Conservation (phyloP, 1,139 yeast genomes). For the Kodamaea derodonti region DNA sequence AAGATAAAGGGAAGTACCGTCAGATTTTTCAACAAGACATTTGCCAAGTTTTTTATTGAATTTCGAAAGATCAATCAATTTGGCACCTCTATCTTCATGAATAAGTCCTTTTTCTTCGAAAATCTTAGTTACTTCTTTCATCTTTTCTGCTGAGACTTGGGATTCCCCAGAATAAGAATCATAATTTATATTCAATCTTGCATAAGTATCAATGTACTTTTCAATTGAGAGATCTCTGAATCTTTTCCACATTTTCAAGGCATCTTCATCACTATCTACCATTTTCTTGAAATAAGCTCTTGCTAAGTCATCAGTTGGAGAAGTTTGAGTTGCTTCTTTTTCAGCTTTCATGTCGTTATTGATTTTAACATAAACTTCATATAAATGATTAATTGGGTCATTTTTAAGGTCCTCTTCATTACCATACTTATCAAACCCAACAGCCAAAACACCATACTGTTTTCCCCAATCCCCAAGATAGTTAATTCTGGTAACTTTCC, state of each 20-base stretch:
- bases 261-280: conserved; percentile 90
- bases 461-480: conserved; percentile 99
- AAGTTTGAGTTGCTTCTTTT: conserved; percentile 38
- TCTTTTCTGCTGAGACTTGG: conserved; percentile 73
- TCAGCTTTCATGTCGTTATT: conserved; percentile 77
- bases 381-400: conserved; percentile 93
- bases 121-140: conserved; percentile 61
- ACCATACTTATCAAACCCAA: conserved; percentile 87
- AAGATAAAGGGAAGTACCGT: conserved; percentile 91
- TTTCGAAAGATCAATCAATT: conserved; percentile 78
- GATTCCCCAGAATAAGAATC: conserved; percentile 96
- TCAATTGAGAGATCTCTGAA: conserved; percentile 89
- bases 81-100: conserved; percentile 89
- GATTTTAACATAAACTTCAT: conserved; percentile 87
- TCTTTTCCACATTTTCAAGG: conserved; percentile 76
- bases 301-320: conserved; percentile 77
- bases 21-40: conserved; percentile 89
- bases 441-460: conserved; percentile 93
- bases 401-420: conserved; percentile 61
- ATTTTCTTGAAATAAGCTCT: conserved; percentile 82
- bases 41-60: conserved; percentile 93
- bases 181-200: conserved; percentile 83
- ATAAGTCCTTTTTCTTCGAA: conserved; percentile 70
- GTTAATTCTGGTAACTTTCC: conserved; percentile 86
- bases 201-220: conserved; percentile 82